A percentile compares a stretch with the other conserved stretches of the same genome.
These are phyloP conservation scores for Dillenia suffruticosa DNA, from an alignment of 164 flowering plant genomes.

Conservation along the genomic window DNA sequence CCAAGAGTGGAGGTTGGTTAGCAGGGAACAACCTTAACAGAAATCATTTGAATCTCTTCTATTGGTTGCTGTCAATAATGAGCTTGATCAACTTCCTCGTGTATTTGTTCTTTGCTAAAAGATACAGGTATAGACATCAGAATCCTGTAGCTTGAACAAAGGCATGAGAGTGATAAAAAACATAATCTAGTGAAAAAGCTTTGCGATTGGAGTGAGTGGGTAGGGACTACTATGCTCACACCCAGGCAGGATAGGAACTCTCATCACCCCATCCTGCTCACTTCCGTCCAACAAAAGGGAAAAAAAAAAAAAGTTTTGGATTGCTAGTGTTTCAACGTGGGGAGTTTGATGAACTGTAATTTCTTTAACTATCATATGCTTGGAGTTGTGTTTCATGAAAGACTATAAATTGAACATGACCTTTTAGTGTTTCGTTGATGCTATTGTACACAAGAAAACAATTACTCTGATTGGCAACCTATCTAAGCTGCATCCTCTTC, in stretches of 20 bases:
- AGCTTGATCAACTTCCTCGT: slow-evolving; percentile 19
- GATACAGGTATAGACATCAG: slow-evolving; percentile 26
- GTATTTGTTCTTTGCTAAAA: slow-evolving; percentile 21
- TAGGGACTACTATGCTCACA: neutral
- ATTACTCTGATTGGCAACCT: too few species aligned
- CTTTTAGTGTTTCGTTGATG: too few species aligned
- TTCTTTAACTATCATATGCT: neutral
- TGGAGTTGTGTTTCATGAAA: neutral
- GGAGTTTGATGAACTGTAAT: neutral
- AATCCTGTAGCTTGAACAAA: neutral
- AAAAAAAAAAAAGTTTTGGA: too few species aligned
- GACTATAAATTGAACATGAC: too few species aligned
- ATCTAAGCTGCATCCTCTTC: too few species aligned
- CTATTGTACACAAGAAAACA: too few species aligned
- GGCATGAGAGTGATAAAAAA: too few species aligned
- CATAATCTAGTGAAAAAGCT: too few species aligned
- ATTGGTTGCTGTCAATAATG: slow-evolving; percentile 20
- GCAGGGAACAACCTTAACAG: slow-evolving; percentile 22
- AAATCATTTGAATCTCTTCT: slow-evolving; percentile 26
- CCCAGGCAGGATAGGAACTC: neutral
- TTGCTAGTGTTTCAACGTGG: neutral
- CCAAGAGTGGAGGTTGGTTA: slow-evolving; percentile 20
- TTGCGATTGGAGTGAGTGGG: too few species aligned
- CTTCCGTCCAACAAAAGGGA: too few species aligned
- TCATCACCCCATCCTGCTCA: too few species aligned